Evolutionary conservation across 2,329 filamentous ascomycete genomes (phyloP), one percentile per base, ranked within the genome.

Genomic region (Tolypocladium tropicale): DNA sequence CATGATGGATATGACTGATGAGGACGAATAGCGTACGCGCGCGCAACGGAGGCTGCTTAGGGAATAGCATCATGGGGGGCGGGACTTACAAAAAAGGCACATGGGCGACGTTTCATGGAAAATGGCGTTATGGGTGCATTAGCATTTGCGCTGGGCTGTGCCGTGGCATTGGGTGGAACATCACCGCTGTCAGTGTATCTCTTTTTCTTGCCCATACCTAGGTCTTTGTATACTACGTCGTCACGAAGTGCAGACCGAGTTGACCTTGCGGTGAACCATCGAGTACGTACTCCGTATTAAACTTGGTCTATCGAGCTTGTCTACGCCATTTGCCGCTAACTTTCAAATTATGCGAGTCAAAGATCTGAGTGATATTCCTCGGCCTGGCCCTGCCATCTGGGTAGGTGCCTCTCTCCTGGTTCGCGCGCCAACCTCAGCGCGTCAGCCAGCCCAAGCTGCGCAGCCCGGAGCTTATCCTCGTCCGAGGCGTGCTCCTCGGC

Each of bases 1-100:
- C 59, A 76, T 80, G 68, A 76, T 84, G 72, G 80, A 81, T 48
- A 73, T 81, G 73, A 79, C 78, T 57, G 81, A 83, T 63, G 78
- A 79, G 55, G 79, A 82, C 55, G 70, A 64, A 57, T 65, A 43
- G 25, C 9, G 16, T n/a, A n/a, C n/a, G n/a, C n/a, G n/a, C n/a
- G n/a, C n/a, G n/a, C 21, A 30, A n/a, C 2, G 3, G 25, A n/a
- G 32, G 25, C 11, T 12, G 5, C 14, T 12, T 25, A 14, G 43
- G 25, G 14, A 4, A 16, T 6, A 28, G 30, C 30, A 30, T 11
- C 16, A 21, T 4, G 16, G 30, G 14, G 28, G 46, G 33, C 10
- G 1, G 46, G 25, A 14, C 43, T 48, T n/a, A n/a, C n/a, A n/a
- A n/a, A n/a, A 18, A n/a, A n/a, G 11, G 12, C 25, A 12, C 46